Evolutionary conservation across 2,329 filamentous ascomycete species (phyloP).

Genomic region (Coniochaeta sp.): DNA sequence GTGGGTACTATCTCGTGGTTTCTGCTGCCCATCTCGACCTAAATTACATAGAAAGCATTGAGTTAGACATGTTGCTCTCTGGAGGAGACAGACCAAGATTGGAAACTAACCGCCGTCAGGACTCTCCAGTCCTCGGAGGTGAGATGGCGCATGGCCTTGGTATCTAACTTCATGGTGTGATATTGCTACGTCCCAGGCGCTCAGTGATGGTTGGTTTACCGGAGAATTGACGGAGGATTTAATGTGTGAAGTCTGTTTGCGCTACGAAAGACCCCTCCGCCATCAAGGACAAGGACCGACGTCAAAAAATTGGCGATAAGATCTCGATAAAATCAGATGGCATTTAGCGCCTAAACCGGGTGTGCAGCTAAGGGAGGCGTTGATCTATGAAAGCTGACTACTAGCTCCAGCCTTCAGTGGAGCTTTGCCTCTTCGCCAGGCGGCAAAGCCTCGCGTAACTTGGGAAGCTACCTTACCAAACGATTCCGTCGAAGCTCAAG

Average conservation of each 20-base stretch:
- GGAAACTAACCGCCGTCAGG: constrained; percentile 68
- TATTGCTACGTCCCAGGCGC: neutral
- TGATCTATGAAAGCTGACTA: neutral
- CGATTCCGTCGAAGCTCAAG: constrained; percentile 8
- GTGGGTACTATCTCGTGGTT: constrained; percentile 98
- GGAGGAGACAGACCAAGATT: constrained; percentile 8
- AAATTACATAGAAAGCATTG: constrained; percentile 10
- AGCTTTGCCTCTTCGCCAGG: constrained; percentile 15
- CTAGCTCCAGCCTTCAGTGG: neutral
- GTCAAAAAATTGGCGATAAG: constrained; percentile 6
- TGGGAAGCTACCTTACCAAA: constrained; percentile 11
- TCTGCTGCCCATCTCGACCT: constrained; percentile 90
- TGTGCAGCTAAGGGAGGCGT: neutral
- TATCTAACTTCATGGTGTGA: constrained; percentile 81
- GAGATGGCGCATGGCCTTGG: constrained; percentile 87
- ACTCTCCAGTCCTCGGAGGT: constrained; percentile 91
- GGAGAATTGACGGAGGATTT: neutral
- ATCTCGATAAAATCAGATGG: constrained; percentile 8
- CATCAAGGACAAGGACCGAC: neutral
- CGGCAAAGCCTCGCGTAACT: constrained; percentile 30
- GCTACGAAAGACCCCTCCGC: neutral
- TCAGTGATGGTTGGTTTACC: neutral
- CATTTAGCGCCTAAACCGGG: neutral
- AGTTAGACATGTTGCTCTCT: neutral
- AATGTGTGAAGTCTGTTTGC: too few species aligned